phyloP scores from a whole-genome alignment of 495 filamentous ascomycete genomes.

The Glonium stellatum region DNA sequence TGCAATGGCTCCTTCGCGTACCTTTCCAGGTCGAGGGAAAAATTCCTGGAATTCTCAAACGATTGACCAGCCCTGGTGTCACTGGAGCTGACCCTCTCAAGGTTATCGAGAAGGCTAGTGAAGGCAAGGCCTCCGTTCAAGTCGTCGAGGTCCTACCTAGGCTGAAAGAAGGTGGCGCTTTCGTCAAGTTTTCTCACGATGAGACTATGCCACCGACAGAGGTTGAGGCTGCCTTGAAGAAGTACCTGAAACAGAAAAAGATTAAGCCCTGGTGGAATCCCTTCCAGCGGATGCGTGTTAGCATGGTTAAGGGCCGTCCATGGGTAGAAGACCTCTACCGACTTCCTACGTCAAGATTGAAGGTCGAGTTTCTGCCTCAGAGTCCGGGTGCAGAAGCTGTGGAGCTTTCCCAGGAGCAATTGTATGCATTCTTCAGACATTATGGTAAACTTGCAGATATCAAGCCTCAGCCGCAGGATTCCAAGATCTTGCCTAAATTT shows the following conservation, averaged over 20 bases:
- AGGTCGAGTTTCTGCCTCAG: conserved; percentile 76
- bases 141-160: conserved; percentile 75
- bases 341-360: conserved; percentile 65
- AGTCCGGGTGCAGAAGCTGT: conserved; percentile 55
- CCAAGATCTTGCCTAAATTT: conserved; percentile 72
- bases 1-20: conserved; percentile 58
- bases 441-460: conserved; percentile 89
- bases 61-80: conserved; percentile 52
- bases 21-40: conserved; percentile 51
- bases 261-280: conserved; percentile 88
- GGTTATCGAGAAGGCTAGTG: conserved; percentile 39
- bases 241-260: conserved; percentile 57
- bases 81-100: conserved; percentile 57
- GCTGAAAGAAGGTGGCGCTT: conserved; percentile 86
- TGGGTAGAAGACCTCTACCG: conserved; percentile 93
- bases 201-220: conserved; percentile 46
- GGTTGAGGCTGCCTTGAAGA: conserved; percentile 50
- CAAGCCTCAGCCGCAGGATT: conserved; percentile 66
- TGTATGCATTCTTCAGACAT: conserved; percentile 80
- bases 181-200: conserved; percentile 74
- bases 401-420: conserved; percentile 76
- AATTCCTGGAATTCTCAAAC: conserved; percentile 53
- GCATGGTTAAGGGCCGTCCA: conserved; percentile 71
- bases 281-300: conserved; percentile 59
- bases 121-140: conserved; percentile 44